Percentiles rank a stretch among this genome's conserved stretches.
Conservation (phyloP, 257 asterid genomes). For the Thymus mandschuricus region DNA sequence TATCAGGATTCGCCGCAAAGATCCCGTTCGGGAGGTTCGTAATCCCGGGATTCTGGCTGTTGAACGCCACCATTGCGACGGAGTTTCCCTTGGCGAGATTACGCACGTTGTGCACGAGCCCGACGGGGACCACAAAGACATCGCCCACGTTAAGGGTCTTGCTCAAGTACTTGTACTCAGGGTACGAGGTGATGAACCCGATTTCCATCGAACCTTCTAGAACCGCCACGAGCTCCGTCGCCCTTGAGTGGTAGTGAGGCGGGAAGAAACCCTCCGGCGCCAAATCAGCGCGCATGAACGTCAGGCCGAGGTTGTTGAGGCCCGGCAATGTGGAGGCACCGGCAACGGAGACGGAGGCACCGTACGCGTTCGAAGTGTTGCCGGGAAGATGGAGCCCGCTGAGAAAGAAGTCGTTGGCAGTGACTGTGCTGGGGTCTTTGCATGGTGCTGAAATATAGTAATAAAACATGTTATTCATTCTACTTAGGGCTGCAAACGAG, state of each 20-base stretch:
- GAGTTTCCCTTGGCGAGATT: background rate
- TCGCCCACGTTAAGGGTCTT: slow-evolving; percentile 28
- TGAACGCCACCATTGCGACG: background rate
- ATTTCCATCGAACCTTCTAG: slow-evolving; percentile 27
- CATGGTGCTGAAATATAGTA: slow-evolving; percentile 26
- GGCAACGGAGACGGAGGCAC: slow-evolving; percentile 15
- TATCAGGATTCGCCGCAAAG: background rate
- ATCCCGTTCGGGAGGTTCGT: background rate
- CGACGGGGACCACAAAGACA: slow-evolving; percentile 31
- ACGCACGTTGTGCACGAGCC: slow-evolving; percentile 35
- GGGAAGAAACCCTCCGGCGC: slow-evolving; percentile 28
- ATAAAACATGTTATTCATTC: no score
- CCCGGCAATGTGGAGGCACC: slow-evolving; percentile 30
- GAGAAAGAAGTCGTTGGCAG: slow-evolving; percentile 29
- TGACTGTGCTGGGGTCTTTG: slow-evolving; percentile 21
- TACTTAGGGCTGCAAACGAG: no score
- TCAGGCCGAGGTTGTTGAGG: slow-evolving; percentile 32
- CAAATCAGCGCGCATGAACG: slow-evolving; percentile 28
- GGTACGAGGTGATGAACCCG: slow-evolving; percentile 32
- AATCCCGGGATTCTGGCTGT: slow-evolving; percentile 25
- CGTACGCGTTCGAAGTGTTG: slow-evolving; percentile 42
- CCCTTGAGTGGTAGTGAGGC: slow-evolving; percentile 32
- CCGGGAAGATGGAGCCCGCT: slow-evolving; percentile 42
- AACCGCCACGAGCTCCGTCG: slow-evolving; percentile 27
- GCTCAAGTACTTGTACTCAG: slow-evolving; percentile 3